Conservation (phyloP, 106 monocot genomes). For the Acorus gramineus region DNA sequence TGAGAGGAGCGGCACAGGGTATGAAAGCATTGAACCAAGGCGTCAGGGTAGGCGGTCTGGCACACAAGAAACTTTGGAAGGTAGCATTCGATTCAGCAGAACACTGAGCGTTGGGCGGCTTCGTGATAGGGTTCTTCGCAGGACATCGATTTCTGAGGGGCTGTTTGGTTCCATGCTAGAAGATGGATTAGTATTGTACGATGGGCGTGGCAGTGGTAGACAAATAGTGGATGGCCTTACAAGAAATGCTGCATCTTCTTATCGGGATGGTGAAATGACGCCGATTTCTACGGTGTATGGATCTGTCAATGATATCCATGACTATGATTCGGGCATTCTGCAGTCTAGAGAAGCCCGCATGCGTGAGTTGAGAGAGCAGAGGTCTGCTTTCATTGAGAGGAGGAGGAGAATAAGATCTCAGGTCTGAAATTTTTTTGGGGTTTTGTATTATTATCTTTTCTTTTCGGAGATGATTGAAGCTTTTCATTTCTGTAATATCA, state of each 20-base stretch:
- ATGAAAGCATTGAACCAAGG: constrained; percentile 23
- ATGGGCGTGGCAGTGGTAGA: constrained; percentile 19
- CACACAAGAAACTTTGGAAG: constrained; percentile 45
- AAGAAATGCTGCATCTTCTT: constrained; percentile 12
- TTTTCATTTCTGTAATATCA: constrained; percentile 1
- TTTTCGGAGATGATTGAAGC: not conserved
- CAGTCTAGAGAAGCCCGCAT: constrained; percentile 26
- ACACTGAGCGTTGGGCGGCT: constrained; percentile 85
- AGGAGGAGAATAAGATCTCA: constrained; percentile 97
- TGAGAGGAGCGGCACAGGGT: constrained; percentile 8
- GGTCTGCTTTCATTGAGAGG: constrained; percentile 74
- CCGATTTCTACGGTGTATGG: constrained; percentile 4
- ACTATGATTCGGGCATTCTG: constrained; percentile 12
- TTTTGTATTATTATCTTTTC: not conserved
- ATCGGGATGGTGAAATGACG: constrained; percentile 8
- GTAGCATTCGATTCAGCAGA: constrained; percentile 73
- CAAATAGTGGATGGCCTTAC: constrained; percentile 15
- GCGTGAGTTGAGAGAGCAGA: constrained; percentile 52
- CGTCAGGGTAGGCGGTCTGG: constrained; percentile 25
- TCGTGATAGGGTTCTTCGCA: constrained; percentile 82
- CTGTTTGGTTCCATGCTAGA: constrained; percentile 28
- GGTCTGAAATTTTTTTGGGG: constrained; percentile 22
- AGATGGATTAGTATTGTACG: constrained; percentile 18
- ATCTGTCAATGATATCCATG: constrained; percentile 9
- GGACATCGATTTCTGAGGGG: constrained; percentile 47